These are phyloP conservation scores for Oryza glumipatula DNA, from an alignment of 176 grass and related monocot species.

Conservation along the genomic window DNA sequence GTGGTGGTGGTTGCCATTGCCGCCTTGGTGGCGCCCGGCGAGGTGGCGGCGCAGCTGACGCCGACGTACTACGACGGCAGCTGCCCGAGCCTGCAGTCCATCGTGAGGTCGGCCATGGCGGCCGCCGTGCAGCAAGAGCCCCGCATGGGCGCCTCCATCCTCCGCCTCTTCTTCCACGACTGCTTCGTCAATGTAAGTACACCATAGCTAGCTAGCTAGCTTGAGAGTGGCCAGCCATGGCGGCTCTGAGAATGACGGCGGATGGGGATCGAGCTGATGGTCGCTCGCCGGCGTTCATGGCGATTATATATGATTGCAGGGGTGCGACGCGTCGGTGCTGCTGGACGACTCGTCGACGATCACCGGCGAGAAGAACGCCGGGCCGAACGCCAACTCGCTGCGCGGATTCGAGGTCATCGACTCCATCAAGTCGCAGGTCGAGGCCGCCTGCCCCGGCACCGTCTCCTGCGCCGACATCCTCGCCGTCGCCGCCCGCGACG, in stretches of 20 bases:
- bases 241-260: no score
- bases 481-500: conserved; percentile 77
- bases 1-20: background rate
- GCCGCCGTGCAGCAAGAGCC: conserved; percentile 52
- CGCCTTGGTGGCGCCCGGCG: background rate
- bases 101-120: conserved; percentile 62
- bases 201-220: background rate
- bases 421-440: conserved; percentile 69
- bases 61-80: conserved; percentile 58
- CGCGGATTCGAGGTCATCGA: conserved; percentile 85
- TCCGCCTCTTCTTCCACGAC: conserved; percentile 97
- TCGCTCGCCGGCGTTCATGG: background rate
- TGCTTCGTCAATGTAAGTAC: conserved; percentile 88
- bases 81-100: conserved; percentile 53
- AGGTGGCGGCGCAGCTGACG: conserved; percentile 53
- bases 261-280: background rate
- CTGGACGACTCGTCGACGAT: conserved; percentile 73
- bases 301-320: conserved; percentile 26
- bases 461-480: conserved; percentile 91
- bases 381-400: conserved; percentile 75
- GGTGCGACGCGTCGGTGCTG: conserved; percentile 86
- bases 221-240: background rate
- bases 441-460: conserved; percentile 50
- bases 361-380: conserved; percentile 81
- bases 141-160: conserved; percentile 75